Evolutionary conservation across 495 filamentous ascomycete species (phyloP), one percentile per base, ranked within the genome.

Genomic region (Staphylotrichum tortipilum): DNA sequence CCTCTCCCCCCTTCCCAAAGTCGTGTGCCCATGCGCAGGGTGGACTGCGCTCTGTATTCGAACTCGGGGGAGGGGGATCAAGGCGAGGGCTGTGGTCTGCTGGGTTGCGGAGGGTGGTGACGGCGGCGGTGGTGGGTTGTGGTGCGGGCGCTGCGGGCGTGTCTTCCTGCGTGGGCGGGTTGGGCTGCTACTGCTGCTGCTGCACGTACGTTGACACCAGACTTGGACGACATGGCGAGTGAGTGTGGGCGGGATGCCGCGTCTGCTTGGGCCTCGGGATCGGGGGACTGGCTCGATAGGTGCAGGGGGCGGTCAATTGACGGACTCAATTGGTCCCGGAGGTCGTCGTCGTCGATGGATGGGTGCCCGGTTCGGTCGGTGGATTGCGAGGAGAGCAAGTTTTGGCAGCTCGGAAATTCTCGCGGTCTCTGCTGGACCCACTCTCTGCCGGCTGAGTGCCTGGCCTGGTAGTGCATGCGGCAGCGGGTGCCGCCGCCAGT

Each of bases 131-230:
- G 40, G 49, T n/a, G n/a, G n/a, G n/a, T 29, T 42, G 28, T n/a
- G n/a, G n/a, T n/a, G n/a, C n/a, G n/a, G n/a, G n/a, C n/a, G n/a
- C n/a, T n/a, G n/a, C n/a, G n/a, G n/a, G n/a, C n/a, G n/a, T n/a
- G n/a, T n/a, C n/a, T n/a, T n/a, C n/a, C n/a, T n/a, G n/a, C n/a
- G n/a, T n/a, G n/a, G n/a, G n/a, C n/a, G n/a, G n/a, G n/a, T n/a
- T n/a, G n/a, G n/a, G n/a, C n/a, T n/a, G n/a, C n/a, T n/a, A n/a
- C 19, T 29, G 40, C 7, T 29, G 26, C 28, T 33, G 39, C 33
- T 38, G 50, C 34, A 74, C 78, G 61, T 74, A 84, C 81, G 67
- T 84, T 84, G 58, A 78, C 75, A 63, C 79, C 79, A 53, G 75
- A 74, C 49, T 76, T 76, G 58, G 78, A 64, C 62, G 71, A 69